phyloP scores from a whole-genome alignment of 805 yeast genomes.

The Suhomyces tanzawaensis region DNA sequence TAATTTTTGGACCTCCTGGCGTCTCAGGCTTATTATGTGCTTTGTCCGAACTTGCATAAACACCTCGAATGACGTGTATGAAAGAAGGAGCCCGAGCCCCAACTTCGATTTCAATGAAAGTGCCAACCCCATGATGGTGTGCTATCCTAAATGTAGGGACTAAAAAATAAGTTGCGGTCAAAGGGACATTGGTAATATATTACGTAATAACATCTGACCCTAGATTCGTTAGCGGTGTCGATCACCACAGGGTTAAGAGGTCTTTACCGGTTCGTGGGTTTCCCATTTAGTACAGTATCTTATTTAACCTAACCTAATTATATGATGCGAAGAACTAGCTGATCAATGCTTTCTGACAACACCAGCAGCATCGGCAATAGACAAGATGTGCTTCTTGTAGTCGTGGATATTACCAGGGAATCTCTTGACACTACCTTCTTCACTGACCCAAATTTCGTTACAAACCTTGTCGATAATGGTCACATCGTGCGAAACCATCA shows the following conservation, averaged over 20 bases:
- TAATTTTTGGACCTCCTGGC: constrained; percentile 18
- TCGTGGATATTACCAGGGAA: constrained; percentile 82
- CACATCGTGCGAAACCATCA: constrained; percentile 98
- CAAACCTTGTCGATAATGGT: constrained; percentile 84
- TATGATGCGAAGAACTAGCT: no score
- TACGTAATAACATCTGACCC: no score
- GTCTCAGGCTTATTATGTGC: constrained; percentile 49
- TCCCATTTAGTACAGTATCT: no score
- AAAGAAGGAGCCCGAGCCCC: constrained; percentile 42
- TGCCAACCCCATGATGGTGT: neutral
- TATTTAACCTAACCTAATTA: no score
- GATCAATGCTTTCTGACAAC: constrained; percentile 80
- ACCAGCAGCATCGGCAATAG: constrained; percentile 77
- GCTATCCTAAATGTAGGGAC: no score
- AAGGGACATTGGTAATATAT: no score
- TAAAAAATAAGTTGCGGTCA: no score
- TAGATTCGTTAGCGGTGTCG: no score
- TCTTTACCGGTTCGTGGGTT: no score
- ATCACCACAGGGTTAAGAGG: no score
- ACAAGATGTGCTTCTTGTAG: constrained; percentile 84
- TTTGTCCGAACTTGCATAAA: constrained; percentile 57
- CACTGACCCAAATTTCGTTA: constrained; percentile 95
- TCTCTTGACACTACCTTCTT: constrained; percentile 72
- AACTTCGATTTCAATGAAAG: constrained; percentile 30
- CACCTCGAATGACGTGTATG: constrained; percentile 66